Base-by-base conservation (phyloP, 2,329 filamentous ascomycete genomes). In the Cladosporium sp. region DNA sequence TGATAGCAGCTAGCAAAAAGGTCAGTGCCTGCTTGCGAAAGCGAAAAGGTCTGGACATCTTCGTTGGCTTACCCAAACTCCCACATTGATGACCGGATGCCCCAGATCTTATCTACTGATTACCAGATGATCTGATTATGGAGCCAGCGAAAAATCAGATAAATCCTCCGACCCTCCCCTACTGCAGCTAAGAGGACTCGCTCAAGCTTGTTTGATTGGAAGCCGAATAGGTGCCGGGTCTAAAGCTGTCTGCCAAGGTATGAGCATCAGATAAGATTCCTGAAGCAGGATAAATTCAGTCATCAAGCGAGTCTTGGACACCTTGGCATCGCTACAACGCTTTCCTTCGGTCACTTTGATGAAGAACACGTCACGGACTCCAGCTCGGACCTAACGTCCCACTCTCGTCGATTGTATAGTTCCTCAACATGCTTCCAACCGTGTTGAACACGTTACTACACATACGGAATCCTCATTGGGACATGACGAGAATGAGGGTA, bases 41-140 rank as follows among this genome's bases (percentile, higher is more conserved):
- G 13, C 8, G 4, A 2, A 16, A 46, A 26, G 56, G 16, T 7
- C n/a, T 26, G 13, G 13, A 28, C 56, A 58, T 58, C 16, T 39
- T n/a, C n/a, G 11, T n/a, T 10, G 21, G 21, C 34, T 28, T 18
- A 58, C 23, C 32, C 5, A 43, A 58, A 18, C 6, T 7, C 16
- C 56, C 56, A 58, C 28, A 21, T 18, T 26, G 32, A 34, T 46
- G 56, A 46, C 54, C 56, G 32, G 56, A 14, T 21, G 21, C 56
- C 56, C 32, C 32, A 43, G 34, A 46, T 58, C 34, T 46, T 58
- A 58, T 58, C 56, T 36, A 58, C 25, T 58, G 56, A 58, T 58
- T 23, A 39, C 25, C n/a, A 39, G 54, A 58, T 58, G 30, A 58
- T 58, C 54, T 39, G 54, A 58, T 58, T 46, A 30, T 34, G 21